Evolutionary conservation across 495 filamentous ascomycete genomes (phyloP), one percentile per base, ranked within the genome.

Genomic region (Hyaloscypha variabilis): DNA sequence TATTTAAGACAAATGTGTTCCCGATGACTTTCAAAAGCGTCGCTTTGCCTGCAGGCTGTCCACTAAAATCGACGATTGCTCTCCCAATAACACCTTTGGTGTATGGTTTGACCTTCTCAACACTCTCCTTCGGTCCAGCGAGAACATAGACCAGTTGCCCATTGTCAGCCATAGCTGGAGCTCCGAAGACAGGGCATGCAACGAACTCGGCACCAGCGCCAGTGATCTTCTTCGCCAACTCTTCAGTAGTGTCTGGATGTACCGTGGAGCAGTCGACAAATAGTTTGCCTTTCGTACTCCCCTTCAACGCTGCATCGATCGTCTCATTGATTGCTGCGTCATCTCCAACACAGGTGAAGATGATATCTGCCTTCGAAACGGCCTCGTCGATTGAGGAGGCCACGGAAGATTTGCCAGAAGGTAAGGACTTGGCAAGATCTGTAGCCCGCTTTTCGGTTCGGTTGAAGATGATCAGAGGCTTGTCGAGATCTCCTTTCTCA

Each of bases 181-280:
- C 90, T 11, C 92, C 92, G 72, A 96, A 96, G 25, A 96, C 82
- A 8, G 93, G 92, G 64, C 87, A 91, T 8, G 90, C 88, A 29
- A 96, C 85, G 76, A 96, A 95, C 46, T 87, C 77, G 25, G 84
- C 92, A 8, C 89, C 90, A 25, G 82, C 82, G 1, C 73, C 81
- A 2, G 75, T 67, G 60, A 91, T 79, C 4, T 74, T 77, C 62
- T 84, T 77, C 51, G 88, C 86, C 6, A 91, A 69, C 53, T 76
- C 77, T 50, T 90, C 82, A 3, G 92, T 91, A 26, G 91, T 95
- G 50, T 93, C 88, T 0, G 94, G 93, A 75, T 94, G 89, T 39
- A 97, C 87, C 52, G 93, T 97, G 1, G 91, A 94, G 81, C 90
- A 94, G 69, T 97, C 93, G 42, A 97, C 79, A 63, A 97, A 85